A percentile compares a stretch with the other conserved stretches of the same genome.
phyloP scores from a whole-genome alignment of 495 filamentous ascomycete genomes.

The Aspergillus panamensis region DNA sequence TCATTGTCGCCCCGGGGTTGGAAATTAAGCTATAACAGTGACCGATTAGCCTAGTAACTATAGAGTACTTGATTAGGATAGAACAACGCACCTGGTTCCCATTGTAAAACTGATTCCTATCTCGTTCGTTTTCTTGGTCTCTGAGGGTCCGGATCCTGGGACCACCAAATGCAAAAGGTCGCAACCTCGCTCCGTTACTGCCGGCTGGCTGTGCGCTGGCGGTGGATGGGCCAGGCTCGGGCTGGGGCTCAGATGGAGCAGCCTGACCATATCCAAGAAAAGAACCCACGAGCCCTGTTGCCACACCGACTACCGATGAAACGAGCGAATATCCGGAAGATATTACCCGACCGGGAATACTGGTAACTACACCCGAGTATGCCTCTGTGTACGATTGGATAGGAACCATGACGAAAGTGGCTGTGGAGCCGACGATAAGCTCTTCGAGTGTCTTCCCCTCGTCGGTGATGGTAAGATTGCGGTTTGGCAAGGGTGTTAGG shows the following conservation, averaged over 20 bases:
- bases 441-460: slow-evolving; percentile 64
- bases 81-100: slow-evolving; percentile 69
- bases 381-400: slow-evolving; percentile 58
- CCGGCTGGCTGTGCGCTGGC: slow-evolving; percentile 14
- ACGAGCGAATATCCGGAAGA: slow-evolving; percentile 45
- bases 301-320: slow-evolving; percentile 38
- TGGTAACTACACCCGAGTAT: slow-evolving; percentile 45
- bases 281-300: slow-evolving; percentile 51
- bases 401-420: slow-evolving; percentile 79
- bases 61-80: too few relatives aligned
- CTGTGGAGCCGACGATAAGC: slow-evolving; percentile 68
- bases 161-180: slow-evolving; percentile 23
- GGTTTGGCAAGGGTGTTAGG: slow-evolving; percentile 72
- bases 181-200: slow-evolving; percentile 17
- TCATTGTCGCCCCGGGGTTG: slow-evolving; percentile 64
- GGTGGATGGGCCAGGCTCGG: slow-evolving; percentile 12
- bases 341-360: slow-evolving; percentile 42
- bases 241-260: slow-evolving; percentile 13
- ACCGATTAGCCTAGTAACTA: background rate
- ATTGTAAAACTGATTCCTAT: slow-evolving; percentile 73
- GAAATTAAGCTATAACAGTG: slow-evolving; percentile 62
- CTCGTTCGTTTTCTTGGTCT: slow-evolving; percentile 49
- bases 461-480: slow-evolving; percentile 65
- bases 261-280: slow-evolving; percentile 51
- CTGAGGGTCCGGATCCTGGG: slow-evolving; percentile 54